Conservation (phyloP, 805 yeast species). For the Osmozyma mogii region DNA sequence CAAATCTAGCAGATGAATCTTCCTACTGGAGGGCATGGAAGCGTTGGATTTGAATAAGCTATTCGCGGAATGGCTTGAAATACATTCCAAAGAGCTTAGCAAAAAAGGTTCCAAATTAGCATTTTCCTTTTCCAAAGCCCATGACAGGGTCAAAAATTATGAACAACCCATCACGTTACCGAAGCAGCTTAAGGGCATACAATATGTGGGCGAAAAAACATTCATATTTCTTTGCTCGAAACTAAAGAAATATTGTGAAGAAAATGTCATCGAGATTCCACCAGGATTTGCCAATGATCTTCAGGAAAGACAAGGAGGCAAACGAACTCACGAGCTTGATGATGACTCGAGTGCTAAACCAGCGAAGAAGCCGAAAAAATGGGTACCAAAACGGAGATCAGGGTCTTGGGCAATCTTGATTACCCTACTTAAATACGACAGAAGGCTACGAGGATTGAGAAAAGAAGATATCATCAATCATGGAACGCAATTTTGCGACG, state of each 20-base stretch:
- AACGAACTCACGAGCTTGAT: constrained; percentile 9
- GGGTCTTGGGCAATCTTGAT: constrained; percentile 82
- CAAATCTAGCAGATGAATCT: no score
- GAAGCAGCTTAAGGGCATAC: constrained; percentile 48
- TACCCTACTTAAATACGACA: constrained; percentile 46
- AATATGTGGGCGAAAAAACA: constrained; percentile 67
- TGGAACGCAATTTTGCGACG: constrained; percentile 51
- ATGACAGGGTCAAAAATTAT: constrained; percentile 39
- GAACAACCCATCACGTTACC: constrained; percentile 46
- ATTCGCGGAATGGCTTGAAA: constrained; percentile 53
- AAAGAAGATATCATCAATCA: constrained; percentile 48
- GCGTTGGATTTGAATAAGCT: constrained; percentile 39
- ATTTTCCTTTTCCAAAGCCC: constrained; percentile 48
- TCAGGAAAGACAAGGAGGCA: constrained; percentile 7
- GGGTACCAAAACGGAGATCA: constrained; percentile 66
- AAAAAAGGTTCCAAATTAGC: constrained; percentile 46
- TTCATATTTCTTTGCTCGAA: constrained; percentile 41
- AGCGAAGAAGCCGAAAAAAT: constrained; percentile 26
- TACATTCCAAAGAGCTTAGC: constrained; percentile 38
- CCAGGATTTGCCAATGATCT: constrained; percentile 14
- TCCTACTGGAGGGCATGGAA: not conserved
- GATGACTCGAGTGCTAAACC: constrained; percentile 5
- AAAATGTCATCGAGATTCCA: constrained; percentile 43
- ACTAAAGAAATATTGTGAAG: constrained; percentile 48
- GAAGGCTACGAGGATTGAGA: constrained; percentile 46